Evolutionary conservation across 495 filamentous ascomycete species (phyloP).

Genomic region (Aspergillus ellipticus): DNA sequence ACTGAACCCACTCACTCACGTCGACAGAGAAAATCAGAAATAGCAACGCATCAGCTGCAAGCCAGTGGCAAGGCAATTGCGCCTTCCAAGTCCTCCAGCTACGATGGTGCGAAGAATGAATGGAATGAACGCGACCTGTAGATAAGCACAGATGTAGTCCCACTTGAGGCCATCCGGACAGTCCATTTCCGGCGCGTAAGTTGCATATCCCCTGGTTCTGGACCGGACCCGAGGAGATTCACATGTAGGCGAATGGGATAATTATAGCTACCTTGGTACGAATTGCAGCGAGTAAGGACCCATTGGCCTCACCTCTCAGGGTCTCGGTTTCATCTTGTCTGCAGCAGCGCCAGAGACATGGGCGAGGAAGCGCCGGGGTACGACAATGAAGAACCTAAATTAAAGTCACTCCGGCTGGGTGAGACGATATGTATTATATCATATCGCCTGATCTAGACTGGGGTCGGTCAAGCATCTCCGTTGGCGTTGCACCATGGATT

Average conservation of each 20-base stretch:
- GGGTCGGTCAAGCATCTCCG: background rate
- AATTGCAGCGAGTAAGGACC: conserved; percentile 3
- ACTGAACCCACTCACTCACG: no score
- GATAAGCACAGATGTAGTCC: background rate
- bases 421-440: background rate
- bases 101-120: no score
- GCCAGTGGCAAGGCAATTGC: no score
- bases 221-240: no score
- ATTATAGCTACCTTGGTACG: background rate
- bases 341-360: conserved; percentile 12
- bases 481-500: background rate
- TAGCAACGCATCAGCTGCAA: no score
- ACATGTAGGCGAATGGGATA: background rate
- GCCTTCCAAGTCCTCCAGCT: no score
- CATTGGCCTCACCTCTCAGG: background rate
- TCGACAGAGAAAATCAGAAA: no score
- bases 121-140: background rate
- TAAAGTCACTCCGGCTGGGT: background rate
- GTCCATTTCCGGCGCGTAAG: background rate
- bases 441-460: background rate
- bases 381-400: conserved; percentile 1
- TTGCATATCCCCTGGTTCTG: background rate
- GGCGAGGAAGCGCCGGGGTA: conserved; percentile 8
- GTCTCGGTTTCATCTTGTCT: conserved; percentile 7
- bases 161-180: background rate